Conservation (phyloP, 805 yeast genomes). For the Candida berthetii region DNA sequence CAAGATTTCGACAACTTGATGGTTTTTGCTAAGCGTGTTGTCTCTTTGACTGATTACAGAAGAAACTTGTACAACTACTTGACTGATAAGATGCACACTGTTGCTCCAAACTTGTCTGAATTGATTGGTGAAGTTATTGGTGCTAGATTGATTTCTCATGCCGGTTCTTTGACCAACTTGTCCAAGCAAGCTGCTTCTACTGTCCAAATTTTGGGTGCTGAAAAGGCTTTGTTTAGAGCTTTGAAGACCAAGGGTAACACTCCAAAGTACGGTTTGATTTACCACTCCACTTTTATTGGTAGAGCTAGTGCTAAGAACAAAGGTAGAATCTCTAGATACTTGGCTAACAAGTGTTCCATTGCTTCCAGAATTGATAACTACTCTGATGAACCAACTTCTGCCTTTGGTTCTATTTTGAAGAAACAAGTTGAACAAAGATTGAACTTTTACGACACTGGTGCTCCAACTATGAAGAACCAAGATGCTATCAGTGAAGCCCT, state of each 20-base stretch:
- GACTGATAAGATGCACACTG: slow-evolving; percentile 93
- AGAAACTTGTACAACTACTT: slow-evolving; percentile 76
- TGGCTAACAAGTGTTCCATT: slow-evolving; percentile 98
- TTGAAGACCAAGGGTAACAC: slow-evolving; percentile 98
- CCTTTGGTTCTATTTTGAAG: slow-evolving; percentile 86
- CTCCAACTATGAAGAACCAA: slow-evolving; percentile 92
- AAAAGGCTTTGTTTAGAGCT: slow-evolving; percentile 98
- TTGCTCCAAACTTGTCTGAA: slow-evolving; percentile 95
- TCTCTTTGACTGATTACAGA: slow-evolving; percentile 87
- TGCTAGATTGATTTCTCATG: slow-evolving; percentile 96
- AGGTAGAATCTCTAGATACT: slow-evolving; percentile 97
- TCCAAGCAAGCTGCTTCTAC: slow-evolving; percentile 99
- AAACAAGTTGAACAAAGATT: slow-evolving; percentile 98
- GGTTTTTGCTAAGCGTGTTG: slow-evolving; percentile 91
- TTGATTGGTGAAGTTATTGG: slow-evolving; percentile 98
- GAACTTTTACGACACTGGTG: slow-evolving; percentile 93
- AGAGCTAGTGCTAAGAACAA: slow-evolving; percentile 96
- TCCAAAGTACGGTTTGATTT: slow-evolving; percentile 95
- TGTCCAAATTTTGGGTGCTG: slow-evolving; percentile 98
- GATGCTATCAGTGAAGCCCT: slow-evolving; percentile 93
- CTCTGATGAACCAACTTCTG: slow-evolving; percentile 88
- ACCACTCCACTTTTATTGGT: slow-evolving; percentile 96
- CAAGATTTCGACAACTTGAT: slow-evolving; percentile 89
- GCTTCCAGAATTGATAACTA: slow-evolving; percentile 98
- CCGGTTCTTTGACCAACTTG: slow-evolving; percentile 93